Percentiles rank a stretch among this genome's conserved stretches.
Evolutionary conservation across 768 basidiomycete genomes (phyloP).

Genomic region (Melanogaster broomeanus): DNA sequence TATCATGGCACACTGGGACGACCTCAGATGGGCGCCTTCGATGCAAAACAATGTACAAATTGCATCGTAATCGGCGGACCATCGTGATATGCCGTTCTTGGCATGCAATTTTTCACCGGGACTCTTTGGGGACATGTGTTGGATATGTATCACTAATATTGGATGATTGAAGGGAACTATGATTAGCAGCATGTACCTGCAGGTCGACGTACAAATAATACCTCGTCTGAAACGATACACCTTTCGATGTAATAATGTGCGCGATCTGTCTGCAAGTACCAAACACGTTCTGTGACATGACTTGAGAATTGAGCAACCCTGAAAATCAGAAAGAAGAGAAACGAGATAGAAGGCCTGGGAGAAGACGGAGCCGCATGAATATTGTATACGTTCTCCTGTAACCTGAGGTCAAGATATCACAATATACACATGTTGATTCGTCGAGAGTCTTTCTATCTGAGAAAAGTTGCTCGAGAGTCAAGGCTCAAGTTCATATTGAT

Average conservation of each 20-base stretch:
- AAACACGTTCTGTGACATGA: background rate
- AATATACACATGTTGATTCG: conserved; percentile 32
- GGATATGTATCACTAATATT: conserved; percentile 5
- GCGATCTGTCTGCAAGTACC: conserved; percentile 2
- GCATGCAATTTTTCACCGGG: background rate
- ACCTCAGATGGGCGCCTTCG: background rate
- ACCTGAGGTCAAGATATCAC: conserved; percentile 17
- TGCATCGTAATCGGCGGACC: background rate
- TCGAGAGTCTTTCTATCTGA: too few species aligned
- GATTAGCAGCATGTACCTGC: background rate
- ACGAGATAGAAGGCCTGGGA: too few species aligned
- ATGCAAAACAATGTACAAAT: conserved; percentile 8
- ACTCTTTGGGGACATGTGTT: background rate
- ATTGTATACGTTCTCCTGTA: too few species aligned
- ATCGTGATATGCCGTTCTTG: too few species aligned
- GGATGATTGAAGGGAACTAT: background rate
- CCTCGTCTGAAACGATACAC: conserved; percentile 5
- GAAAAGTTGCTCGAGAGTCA: too few species aligned
- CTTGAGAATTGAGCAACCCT: too few species aligned
- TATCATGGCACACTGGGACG: background rate
- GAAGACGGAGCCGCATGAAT: too few species aligned
- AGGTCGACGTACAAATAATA: background rate
- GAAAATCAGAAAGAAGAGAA: too few species aligned
- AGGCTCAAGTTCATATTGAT: too few species aligned
- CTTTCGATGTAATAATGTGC: background rate